Evolutionary conservation across 805 yeast genomes (phyloP).

Genomic region (Lipomyces sp.): DNA sequence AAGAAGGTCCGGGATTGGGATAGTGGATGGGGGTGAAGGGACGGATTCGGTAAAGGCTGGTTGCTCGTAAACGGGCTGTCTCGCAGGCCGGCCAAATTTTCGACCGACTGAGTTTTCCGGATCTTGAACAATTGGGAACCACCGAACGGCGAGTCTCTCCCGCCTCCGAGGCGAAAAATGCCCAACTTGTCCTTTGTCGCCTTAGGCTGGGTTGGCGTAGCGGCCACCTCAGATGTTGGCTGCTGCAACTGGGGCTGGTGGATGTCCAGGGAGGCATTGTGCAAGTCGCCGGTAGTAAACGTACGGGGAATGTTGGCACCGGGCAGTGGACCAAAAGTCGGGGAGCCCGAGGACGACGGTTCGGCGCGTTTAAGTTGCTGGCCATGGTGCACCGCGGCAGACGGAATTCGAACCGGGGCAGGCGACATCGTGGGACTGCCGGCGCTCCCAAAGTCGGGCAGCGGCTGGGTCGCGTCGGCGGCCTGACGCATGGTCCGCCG

Average conservation of each 20-base stretch:
- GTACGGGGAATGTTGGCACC: too few relatives aligned
- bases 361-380: neutral
- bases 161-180: too few relatives aligned
- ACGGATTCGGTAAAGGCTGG: slow-evolving; percentile 20
- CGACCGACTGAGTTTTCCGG: slow-evolving; percentile 32
- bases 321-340: neutral
- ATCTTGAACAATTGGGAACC: slow-evolving; percentile 24
- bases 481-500: slow-evolving; percentile 7
- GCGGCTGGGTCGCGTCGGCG: neutral
- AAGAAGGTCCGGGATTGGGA: slow-evolving; percentile 28
- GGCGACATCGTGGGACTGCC: neutral
- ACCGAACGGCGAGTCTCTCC: neutral
- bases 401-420: too few relatives aligned
- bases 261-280: too few relatives aligned
- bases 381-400: neutral
- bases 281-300: too few relatives aligned
- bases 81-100: slow-evolving; percentile 15
- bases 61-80: slow-evolving; percentile 27
- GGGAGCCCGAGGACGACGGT: neutral
- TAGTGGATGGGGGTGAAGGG: slow-evolving; percentile 30
- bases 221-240: too few relatives aligned
- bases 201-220: too few relatives aligned
- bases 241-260: too few relatives aligned
- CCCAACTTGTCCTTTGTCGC: too few relatives aligned
- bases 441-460: neutral